Percentiles rank a stretch among this genome's conserved stretches.
phyloP scores from a whole-genome alignment of 2,329 filamentous ascomycete species.

The Fusarium sp. region DNA sequence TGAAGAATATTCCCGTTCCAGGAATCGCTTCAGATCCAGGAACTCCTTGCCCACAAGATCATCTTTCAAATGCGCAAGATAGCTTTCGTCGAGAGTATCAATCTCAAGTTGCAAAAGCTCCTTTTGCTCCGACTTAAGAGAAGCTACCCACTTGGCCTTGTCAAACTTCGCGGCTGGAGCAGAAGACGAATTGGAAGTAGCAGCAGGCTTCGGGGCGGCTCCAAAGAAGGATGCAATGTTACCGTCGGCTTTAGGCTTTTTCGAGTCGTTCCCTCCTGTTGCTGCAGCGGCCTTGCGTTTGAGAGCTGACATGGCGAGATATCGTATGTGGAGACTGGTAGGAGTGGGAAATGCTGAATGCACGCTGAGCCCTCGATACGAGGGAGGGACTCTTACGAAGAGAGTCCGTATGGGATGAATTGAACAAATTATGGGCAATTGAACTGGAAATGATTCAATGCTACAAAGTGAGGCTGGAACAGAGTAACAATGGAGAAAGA shows the following conservation, averaged over 20 bases:
- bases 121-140: conserved; percentile 84
- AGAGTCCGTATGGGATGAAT: conserved; percentile 19
- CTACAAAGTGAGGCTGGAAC: background rate
- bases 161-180: conserved; percentile 73
- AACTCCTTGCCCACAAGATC: conserved; percentile 85
- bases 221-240: conserved; percentile 94
- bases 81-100: conserved; percentile 89
- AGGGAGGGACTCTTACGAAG: conserved; percentile 29
- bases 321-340: conserved; percentile 36
- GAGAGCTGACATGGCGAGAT: conserved; percentile 64
- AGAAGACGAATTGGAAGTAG: conserved; percentile 37
- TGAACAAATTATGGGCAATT: conserved; percentile 38
- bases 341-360: conserved; percentile 34
- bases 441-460: background rate
- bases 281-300: conserved; percentile 75
- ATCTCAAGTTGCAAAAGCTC: conserved; percentile 89
- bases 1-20: conserved; percentile 79
- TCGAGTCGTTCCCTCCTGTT: conserved; percentile 63
- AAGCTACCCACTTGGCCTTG: conserved; percentile 89
- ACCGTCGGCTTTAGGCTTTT: conserved; percentile 80
- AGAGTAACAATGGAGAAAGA: background rate
- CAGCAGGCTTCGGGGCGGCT: conserved; percentile 67
- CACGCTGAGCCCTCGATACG: conserved; percentile 34
- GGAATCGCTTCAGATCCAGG: conserved; percentile 86
- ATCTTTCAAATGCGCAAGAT: conserved; percentile 89